Conservation (phyloP, 208 protist species). For the Leishmania tarentolae region DNA sequence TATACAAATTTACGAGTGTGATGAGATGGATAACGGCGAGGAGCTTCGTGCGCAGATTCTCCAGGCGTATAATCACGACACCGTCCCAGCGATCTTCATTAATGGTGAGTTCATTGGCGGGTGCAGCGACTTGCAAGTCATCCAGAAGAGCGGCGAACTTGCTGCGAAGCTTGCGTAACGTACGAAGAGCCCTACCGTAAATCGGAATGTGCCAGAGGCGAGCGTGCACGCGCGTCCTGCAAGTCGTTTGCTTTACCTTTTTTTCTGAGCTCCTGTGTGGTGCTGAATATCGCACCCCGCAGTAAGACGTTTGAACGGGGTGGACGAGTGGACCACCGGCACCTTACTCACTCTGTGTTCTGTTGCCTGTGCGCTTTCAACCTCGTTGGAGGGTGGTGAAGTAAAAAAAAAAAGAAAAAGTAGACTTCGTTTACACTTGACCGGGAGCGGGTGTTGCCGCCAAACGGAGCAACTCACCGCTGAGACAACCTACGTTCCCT, state of each 20-base stretch:
- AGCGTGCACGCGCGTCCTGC: background rate
- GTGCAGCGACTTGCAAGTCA: conserved; percentile 48
- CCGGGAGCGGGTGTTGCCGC: too few species aligned
- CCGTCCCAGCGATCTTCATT: conserved; percentile 80
- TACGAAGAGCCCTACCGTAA: background rate
- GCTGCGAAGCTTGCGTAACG: conserved; percentile 43
- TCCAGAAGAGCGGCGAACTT: conserved; percentile 57
- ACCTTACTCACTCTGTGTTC: background rate
- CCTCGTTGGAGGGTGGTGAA: too few species aligned
- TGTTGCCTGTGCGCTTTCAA: too few species aligned
- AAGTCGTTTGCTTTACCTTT: background rate
- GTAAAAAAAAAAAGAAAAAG: too few species aligned
- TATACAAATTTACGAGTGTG: conserved; percentile 59
- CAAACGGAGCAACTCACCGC: background rate
- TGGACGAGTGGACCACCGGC: background rate
- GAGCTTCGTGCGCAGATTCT: conserved; percentile 48
- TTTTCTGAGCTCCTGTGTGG: background rate
- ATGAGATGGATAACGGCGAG: conserved; percentile 61
- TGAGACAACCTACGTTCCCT: too few species aligned
- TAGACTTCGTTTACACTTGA: too few species aligned
- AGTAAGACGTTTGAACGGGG: background rate
- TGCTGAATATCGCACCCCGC: background rate
- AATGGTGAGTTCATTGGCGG: conserved; percentile 79
- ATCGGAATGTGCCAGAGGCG: background rate
- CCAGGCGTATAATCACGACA: conserved; percentile 62